Conservation (phyloP, 306 rosid genomes). For the Canavalia ensiformis region DNA sequence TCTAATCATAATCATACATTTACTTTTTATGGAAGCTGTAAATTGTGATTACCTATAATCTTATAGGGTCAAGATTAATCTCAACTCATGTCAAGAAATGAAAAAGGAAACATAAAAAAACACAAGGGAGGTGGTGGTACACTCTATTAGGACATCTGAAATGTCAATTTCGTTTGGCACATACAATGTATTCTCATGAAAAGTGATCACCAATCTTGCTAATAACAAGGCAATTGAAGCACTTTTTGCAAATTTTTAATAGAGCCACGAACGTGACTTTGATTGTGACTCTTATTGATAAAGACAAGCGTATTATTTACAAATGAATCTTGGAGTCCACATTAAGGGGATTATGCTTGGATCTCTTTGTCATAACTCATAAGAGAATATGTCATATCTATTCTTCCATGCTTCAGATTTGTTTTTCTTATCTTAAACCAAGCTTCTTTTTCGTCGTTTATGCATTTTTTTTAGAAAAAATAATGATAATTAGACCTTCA, state of each 20-base stretch:
- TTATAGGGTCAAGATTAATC: neutral
- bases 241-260: slow-evolving; percentile 25
- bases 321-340: slow-evolving; percentile 34
- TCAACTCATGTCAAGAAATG: neutral
- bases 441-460: slow-evolving; percentile 3
- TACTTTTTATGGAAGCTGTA: neutral
- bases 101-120: neutral
- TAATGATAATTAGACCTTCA: neutral
- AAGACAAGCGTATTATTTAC: slow-evolving; percentile 39
- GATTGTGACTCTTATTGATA: slow-evolving; percentile 16
- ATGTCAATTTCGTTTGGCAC: slow-evolving; percentile 37
- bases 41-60: neutral
- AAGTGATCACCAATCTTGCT: slow-evolving; percentile 29
- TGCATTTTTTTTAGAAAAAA: neutral
- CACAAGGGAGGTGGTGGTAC: slow-evolving; percentile 22
- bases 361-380: slow-evolving; percentile 8
- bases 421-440: slow-evolving; percentile 18
- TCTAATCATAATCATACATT: neutral
- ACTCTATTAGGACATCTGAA: slow-evolving; percentile 17
- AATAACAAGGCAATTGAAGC: slow-evolving; percentile 26
- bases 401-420: slow-evolving; percentile 4
- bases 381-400: slow-evolving; percentile 10
- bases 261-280: slow-evolving; percentile 32
- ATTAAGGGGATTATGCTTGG: slow-evolving; percentile 35
- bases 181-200: slow-evolving; percentile 33